These are phyloP conservation scores for Corylus americana DNA, from an alignment of 306 rosid genomes.

Conservation along the genomic window DNA sequence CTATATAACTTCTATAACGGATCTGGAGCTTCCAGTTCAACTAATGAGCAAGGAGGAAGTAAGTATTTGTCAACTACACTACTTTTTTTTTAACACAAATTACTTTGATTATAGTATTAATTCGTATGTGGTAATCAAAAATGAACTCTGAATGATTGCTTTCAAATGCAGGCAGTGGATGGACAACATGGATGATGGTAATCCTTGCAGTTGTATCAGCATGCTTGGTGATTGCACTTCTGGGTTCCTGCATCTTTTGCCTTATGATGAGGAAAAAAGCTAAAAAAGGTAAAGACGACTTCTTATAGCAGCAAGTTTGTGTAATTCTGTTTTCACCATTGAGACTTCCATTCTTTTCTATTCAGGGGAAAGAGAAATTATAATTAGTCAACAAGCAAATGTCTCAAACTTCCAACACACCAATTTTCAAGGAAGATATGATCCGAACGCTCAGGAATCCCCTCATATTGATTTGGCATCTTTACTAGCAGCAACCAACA, in stretches of 20 bases:
- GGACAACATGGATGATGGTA: slow-evolving; percentile 35
- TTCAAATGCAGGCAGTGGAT: slow-evolving; percentile 35
- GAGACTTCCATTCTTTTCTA: background rate
- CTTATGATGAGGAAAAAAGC: background rate
- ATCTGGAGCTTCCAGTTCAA: slow-evolving; percentile 6
- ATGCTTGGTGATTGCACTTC: slow-evolving; percentile 28
- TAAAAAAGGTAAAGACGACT: background rate
- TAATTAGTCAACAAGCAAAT: background rate
- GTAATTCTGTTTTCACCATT: background rate
- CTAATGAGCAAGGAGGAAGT: slow-evolving; percentile 31
- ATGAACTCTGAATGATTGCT: slow-evolving; percentile 2
- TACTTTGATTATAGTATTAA: background rate
- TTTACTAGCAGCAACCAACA: slow-evolving; percentile 51
- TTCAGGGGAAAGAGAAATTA: slow-evolving; percentile 28
- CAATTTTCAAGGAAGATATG: slow-evolving; percentile 9
- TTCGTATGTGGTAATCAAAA: no score
- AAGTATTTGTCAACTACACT: slow-evolving; percentile 7
- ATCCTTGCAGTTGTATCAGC: slow-evolving; percentile 21
- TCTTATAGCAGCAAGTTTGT: no score
- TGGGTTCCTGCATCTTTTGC: slow-evolving; percentile 28
- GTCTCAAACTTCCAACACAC: background rate
- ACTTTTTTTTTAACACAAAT: background rate
- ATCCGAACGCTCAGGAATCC: slow-evolving; percentile 24
- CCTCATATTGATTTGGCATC: slow-evolving; percentile 48
- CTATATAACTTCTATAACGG: slow-evolving; percentile 45